Evolutionary conservation across 371 early-diverging fungal species (phyloP).

Genomic region (Circinella minor): DNA sequence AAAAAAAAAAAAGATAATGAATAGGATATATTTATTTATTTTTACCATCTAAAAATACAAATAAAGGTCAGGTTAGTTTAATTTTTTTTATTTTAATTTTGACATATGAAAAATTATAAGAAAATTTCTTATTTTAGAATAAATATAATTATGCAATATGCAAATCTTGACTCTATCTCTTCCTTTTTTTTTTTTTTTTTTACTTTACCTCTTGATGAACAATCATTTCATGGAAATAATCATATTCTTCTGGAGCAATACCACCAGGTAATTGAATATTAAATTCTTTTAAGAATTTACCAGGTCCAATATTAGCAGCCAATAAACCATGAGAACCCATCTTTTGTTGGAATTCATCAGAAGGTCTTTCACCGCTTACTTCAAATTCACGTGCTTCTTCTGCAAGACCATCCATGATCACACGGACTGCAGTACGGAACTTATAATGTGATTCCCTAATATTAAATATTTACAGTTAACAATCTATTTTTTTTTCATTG

Average conservation of each 20-base stretch:
- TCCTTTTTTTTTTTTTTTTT: too few species aligned
- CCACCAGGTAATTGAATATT: constrained; percentile 50
- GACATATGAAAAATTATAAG: too few species aligned
- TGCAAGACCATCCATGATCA: constrained; percentile 41
- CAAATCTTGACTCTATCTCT: too few species aligned
- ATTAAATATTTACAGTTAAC: background rate
- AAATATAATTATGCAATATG: too few species aligned
- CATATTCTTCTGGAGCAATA: constrained; percentile 61
- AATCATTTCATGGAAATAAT: constrained; percentile 73
- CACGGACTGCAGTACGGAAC: constrained; percentile 44
- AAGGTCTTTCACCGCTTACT: constrained; percentile 43
- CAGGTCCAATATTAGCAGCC: constrained; percentile 46
- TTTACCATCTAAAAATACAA: background rate
- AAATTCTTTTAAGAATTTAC: constrained; percentile 40
- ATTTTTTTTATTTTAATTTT: too few species aligned
- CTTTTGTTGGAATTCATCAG: constrained; percentile 49
- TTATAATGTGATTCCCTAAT: constrained; percentile 55
- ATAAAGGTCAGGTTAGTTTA: too few species aligned
- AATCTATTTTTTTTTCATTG: too few species aligned
- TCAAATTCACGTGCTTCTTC: constrained; percentile 51
- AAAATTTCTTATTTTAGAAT: too few species aligned
- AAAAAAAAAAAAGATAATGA: background rate
- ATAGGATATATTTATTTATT: background rate
- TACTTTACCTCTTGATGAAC: constrained; percentile 32
- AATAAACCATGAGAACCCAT: constrained; percentile 43